Conservation (phyloP, 441 rosid species). For the Populus hybrid region DNA sequence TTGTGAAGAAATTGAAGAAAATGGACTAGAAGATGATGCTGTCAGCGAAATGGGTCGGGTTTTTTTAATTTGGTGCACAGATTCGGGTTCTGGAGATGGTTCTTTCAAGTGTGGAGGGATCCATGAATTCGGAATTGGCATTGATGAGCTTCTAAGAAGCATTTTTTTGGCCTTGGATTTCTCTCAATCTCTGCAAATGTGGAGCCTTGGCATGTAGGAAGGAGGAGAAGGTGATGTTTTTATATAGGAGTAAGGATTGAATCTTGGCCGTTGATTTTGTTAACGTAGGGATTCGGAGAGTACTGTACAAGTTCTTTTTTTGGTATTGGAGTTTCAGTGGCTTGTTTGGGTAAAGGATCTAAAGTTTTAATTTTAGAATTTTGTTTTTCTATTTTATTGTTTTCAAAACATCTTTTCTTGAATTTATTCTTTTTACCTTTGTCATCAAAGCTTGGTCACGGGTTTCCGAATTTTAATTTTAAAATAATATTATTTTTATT, state of each 20-base stretch:
- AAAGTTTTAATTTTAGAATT: not conserved
- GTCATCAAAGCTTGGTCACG: not conserved
- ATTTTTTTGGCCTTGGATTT: constrained; percentile 19
- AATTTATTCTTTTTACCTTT: too few species aligned
- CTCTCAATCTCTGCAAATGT: not conserved
- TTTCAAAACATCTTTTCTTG: not conserved
- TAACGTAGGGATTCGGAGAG: not conserved
- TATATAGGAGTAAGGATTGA: not conserved
- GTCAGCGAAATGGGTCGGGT: constrained; percentile 34
- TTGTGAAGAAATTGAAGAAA: constrained; percentile 22
- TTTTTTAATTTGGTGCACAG: constrained; percentile 30
- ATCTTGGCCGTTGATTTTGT: not conserved
- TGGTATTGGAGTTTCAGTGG: not conserved
- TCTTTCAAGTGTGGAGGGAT: constrained; percentile 39
- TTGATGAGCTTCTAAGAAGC: constrained; percentile 76
- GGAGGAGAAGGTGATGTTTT: not conserved
- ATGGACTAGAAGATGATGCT: constrained; percentile 35
- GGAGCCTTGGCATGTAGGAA: not conserved
- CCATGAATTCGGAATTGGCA: constrained; percentile 59
- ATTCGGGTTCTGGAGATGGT: constrained; percentile 32
- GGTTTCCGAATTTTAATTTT: not conserved
- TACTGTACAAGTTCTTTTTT: not conserved
- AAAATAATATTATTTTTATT: too few species aligned
- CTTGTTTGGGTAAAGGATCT: not conserved
- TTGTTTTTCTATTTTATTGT: not conserved